Evolutionary conservation across 2,329 filamentous ascomycete species (phyloP), one percentile per base, ranked within the genome.

Genomic region (Penicillium vulpinum): DNA sequence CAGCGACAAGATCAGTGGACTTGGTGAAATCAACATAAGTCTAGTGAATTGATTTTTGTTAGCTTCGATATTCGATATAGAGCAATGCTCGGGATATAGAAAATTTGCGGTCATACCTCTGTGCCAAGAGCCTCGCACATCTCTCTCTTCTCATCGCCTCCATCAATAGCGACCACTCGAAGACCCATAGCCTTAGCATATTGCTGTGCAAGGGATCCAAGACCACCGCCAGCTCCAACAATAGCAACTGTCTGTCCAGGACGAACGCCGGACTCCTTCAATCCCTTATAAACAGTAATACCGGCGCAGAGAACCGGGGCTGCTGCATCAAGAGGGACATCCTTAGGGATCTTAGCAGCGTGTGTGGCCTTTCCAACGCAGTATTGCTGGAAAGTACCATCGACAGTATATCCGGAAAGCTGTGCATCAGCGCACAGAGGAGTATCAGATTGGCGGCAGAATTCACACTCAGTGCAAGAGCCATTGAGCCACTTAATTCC

Each of bases 381-480:
- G 80, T 96, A 97, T 80, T 96, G 87, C 79, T 97, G 92, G 83
- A 97, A 97, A 49, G 88, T 87, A 39, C 92, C 92, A 74, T 96
- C 90, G 73, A 96, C 91, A 10, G 90, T 95, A 81, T 94, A 96
- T 52, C 92, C 92, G 1, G 90, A 94, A 41, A 96, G 84, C 31
- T 85, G 79, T 22, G 89, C 85, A 60, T 89, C 80, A 15, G 83
- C 75, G 80, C 92, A 97, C 5, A 96, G 86, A 4, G 90, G 88
- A 77, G 96, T 91, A 67, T 95, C 88, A 44, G 84, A 77, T 67
- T 85, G 81, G 69, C 88, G 85, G 80, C 92, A 96, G 82, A 90
- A 95, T 65, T 85, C 82, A 79, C 92, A 97, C 65, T 81, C 76
- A 56, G 94, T 80, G 77, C 92, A 97, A 40, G 88, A 87, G 63